A percentile compares a stretch with the other conserved stretches of the same genome.
Evolutionary conservation across 2,329 filamentous ascomycete species (phyloP).

Genomic region (Ustilaginoidea virens): DNA sequence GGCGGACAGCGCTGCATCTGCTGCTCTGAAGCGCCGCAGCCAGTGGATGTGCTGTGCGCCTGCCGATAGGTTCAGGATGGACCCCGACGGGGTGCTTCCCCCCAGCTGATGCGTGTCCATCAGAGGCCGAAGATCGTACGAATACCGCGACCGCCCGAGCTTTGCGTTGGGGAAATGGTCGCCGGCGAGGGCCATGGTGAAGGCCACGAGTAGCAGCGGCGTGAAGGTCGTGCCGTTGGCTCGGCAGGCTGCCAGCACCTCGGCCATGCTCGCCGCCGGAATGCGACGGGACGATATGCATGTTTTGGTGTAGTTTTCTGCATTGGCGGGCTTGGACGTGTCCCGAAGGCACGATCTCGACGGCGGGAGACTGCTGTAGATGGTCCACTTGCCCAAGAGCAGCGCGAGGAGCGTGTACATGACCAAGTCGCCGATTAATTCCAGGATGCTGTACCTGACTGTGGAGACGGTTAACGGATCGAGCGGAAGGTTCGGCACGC

Average conservation of each 20-base stretch:
- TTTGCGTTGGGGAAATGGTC: not conserved
- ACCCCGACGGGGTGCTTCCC: not conserved
- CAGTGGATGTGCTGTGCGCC: not conserved
- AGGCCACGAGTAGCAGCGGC: not conserved
- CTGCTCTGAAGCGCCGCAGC: not conserved
- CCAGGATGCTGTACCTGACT: not conserved
- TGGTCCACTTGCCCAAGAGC: not conserved
- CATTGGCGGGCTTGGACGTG: not conserved
- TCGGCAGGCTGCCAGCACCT: not conserved
- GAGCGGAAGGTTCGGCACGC: not conserved
- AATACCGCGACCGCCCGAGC: not conserved
- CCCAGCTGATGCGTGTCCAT: not conserved
- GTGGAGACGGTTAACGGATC: not conserved
- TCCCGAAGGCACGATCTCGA: not conserved
- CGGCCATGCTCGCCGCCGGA: not conserved
- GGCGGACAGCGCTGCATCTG: not conserved
- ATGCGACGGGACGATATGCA: not conserved
- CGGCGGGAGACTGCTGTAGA: not conserved
- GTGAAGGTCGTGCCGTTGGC: constrained; percentile 1
- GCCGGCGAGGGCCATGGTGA: not conserved
- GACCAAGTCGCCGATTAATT: not conserved
- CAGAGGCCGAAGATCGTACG: not conserved
- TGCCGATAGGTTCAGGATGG: not conserved
- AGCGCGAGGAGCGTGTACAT: not conserved
- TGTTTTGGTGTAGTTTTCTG: not conserved